Conservation (phyloP, 2,329 filamentous ascomycete genomes). For the Diaporthe velutina region DNA sequence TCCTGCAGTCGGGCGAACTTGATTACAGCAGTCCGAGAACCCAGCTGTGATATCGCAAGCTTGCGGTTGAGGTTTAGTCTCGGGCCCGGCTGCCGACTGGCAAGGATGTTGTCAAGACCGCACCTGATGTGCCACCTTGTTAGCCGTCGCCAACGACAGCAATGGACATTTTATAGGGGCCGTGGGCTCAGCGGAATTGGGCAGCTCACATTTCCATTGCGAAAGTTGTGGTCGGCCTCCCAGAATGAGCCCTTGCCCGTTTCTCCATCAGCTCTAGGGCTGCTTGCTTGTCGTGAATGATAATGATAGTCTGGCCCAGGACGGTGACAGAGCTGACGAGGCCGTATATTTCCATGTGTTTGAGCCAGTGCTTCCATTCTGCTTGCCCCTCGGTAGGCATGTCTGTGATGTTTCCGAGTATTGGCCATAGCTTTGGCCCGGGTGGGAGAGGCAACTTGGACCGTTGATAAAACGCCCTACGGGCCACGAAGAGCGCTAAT, state of each 20-base stretch:
- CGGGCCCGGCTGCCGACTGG: neutral
- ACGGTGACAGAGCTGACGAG: slow-evolving; percentile 55
- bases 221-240: slow-evolving; percentile 25
- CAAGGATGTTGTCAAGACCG: slow-evolving; percentile 1
- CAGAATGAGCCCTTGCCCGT: slow-evolving; percentile 9
- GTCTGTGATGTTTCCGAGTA: slow-evolving; percentile 64
- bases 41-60: slow-evolving; percentile 15
- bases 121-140: neutral
- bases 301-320: slow-evolving; percentile 55
- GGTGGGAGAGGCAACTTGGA: slow-evolving; percentile 51
- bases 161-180: neutral
- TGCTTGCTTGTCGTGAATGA: slow-evolving; percentile 52
- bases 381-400: slow-evolving; percentile 54
- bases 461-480: neutral
- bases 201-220: slow-evolving; percentile 18
- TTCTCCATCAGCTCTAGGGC: slow-evolving; percentile 25
- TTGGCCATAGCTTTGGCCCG: slow-evolving; percentile 60
- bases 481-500: neutral
- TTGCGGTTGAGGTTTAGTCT: slow-evolving; percentile 3
- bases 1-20: slow-evolving; percentile 6
- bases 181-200: neutral
- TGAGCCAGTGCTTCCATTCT: slow-evolving; percentile 57
- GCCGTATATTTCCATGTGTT: slow-evolving; percentile 54
- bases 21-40: neutral
- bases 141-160: neutral